These are phyloP conservation scores for Beauveria rudraprayagi DNA, from an alignment of 2,329 filamentous ascomycete genomes.

Conservation along the genomic window DNA sequence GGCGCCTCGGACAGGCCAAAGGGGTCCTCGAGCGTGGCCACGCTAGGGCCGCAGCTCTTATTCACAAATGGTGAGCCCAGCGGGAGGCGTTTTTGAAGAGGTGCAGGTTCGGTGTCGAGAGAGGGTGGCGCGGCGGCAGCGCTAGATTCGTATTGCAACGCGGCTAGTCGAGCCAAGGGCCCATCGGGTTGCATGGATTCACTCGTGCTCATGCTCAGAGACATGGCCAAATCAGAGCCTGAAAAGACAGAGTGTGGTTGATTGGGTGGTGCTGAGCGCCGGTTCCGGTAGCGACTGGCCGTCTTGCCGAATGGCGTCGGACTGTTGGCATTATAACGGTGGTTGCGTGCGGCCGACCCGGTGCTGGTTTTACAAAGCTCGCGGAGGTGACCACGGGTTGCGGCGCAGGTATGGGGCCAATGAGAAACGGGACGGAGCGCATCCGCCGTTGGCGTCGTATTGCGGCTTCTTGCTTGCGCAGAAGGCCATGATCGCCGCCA, in stretches of 20 bases:
- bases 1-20: constrained; percentile 24
- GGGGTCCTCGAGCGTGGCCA: constrained; percentile 40
- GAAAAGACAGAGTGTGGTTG: constrained; percentile 41
- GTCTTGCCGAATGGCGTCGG: constrained; percentile 48
- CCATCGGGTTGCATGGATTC: constrained; percentile 57
- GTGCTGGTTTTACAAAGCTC: constrained; percentile 54
- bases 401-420: constrained; percentile 57
- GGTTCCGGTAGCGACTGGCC: constrained; percentile 41
- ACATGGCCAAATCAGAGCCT: constrained; percentile 54
- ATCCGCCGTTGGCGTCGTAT: constrained; percentile 45
- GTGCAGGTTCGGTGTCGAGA: constrained; percentile 17
- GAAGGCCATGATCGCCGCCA: constrained; percentile 54
- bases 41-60: constrained; percentile 55
- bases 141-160: constrained; percentile 14
- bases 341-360: constrained; percentile 32
- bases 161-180: constrained; percentile 51
- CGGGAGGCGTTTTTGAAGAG: constrained; percentile 24
- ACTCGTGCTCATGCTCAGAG: constrained; percentile 53
- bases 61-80: constrained; percentile 49
- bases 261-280: constrained; percentile 37
- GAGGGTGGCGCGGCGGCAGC: constrained; percentile 14
- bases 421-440: constrained; percentile 41
- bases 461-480: constrained; percentile 35
- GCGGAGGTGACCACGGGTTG: constrained; percentile 53
- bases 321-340: constrained; percentile 42